Evolutionary conservation across 305 asterid genomes (phyloP), one percentile per base, ranked within the genome.

Genomic region (Fraxinus latifolia): DNA sequence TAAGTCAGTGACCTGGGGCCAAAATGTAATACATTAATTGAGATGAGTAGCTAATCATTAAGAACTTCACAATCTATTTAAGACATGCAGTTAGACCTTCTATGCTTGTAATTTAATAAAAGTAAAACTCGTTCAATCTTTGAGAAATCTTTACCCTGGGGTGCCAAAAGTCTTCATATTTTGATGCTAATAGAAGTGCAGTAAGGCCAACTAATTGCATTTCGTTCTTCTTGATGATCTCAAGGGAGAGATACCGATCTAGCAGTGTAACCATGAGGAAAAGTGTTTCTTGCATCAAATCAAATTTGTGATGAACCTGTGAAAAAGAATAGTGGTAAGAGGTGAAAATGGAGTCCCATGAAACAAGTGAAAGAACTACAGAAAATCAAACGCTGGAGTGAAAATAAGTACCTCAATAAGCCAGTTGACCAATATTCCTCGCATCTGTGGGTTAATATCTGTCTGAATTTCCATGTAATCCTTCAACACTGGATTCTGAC

Each of bases 151-250:
- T 85, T 93, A 95, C 97, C 94, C 90, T 91, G 12, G 97, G 99
- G 85, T 93, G 97, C 95, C 97, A 94, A 83, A 92, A 93, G 87
- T 94, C 99, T 83, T 95, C 99, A 85, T 95, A 95, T 83, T 95
- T 95, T 37, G 99, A 95, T 44, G 99, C 99, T 89, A 95, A 88
- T 55, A 95, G 85, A 74, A 95, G 97, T 85, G 97, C 90, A 83
- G 99, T 93, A 82, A 95, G 97, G 80, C 98, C 99, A 85, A 92
- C 96, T 87, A 94, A 88, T 88, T 95, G 99, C 93, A 94, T 86
- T 84, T 95, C 97, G 62, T 86, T 90, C 84, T 89, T 94, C 92
- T 85, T 91, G 84, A 94, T 91, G 87, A 79, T 79, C 84, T 85
- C 96, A 29, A 86, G 87, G 86, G 97, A 91, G 74, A 95, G 80